phyloP scores from a whole-genome alignment of 108 stramenopile genomes.

The Schizochytrium sp. region DNA sequence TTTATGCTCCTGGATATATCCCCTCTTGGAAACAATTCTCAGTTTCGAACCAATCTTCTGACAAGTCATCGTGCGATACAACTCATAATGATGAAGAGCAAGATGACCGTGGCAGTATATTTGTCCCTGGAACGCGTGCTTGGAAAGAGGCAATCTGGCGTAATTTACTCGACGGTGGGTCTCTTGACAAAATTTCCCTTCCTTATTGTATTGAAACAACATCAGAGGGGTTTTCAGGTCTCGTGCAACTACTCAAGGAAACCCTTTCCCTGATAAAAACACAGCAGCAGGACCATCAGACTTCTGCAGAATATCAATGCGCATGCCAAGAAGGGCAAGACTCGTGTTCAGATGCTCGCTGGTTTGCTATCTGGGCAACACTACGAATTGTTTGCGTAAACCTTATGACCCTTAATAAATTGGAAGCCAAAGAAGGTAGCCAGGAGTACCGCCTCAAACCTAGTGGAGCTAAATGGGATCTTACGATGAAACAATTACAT shows the following conservation, averaged over 20 bases:
- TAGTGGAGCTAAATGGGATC: not conserved
- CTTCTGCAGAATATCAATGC: not conserved
- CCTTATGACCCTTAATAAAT: not conserved
- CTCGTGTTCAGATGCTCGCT: not conserved
- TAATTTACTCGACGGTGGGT: not conserved
- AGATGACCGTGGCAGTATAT: not conserved
- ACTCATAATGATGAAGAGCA: too few relatives aligned
- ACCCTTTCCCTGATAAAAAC: not conserved
- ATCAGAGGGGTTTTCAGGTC: not conserved
- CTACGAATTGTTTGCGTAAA: constrained; percentile 26
- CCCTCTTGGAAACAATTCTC: not conserved
- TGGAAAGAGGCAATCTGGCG: constrained; percentile 51
- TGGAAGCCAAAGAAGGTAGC: not conserved
- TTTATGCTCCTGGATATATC: not conserved
- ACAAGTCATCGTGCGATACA: not conserved
- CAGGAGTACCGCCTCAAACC: not conserved
- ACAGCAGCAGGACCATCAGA: not conserved
- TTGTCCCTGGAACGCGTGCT: not conserved
- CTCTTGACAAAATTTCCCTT: not conserved
- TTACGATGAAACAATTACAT: too few relatives aligned
- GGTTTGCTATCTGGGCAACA: constrained; percentile 5
- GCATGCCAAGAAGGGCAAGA: not conserved
- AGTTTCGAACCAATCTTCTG: not conserved
- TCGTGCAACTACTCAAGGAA: not conserved
- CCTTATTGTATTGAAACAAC: constrained; percentile 21